These are phyloP conservation scores for Dalbergia cultrata DNA, from an alignment of 306 rosid genomes.

Conservation along the genomic window DNA sequence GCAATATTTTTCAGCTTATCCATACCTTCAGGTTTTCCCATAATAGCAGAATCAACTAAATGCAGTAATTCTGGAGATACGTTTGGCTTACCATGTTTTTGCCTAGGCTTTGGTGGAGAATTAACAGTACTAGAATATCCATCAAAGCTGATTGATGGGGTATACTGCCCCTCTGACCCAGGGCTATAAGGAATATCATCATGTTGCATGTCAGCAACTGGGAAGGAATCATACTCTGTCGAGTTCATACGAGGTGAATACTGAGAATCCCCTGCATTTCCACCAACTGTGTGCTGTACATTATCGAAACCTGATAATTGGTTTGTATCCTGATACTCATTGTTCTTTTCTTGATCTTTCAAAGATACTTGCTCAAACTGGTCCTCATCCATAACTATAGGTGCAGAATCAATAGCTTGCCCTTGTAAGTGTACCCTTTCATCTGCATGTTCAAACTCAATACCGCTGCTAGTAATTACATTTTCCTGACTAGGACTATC, in stretches of 20 bases:
- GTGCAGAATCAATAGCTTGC: constrained; percentile 53
- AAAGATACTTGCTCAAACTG: constrained; percentile 92
- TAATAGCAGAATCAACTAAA: constrained; percentile 97
- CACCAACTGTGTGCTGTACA: constrained; percentile 58
- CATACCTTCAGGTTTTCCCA: constrained; percentile 96
- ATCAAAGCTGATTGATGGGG: constrained; percentile 71
- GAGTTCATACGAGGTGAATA: constrained; percentile 48
- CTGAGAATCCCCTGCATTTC: constrained; percentile 67
- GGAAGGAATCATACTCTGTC: constrained; percentile 61
- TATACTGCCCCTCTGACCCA: constrained; percentile 63
- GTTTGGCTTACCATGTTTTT: constrained; percentile 79
- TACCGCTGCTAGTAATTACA: constrained; percentile 44
- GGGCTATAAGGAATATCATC: constrained; percentile 60
- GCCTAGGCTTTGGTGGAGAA: constrained; percentile 75
- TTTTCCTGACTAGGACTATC: constrained; percentile 55
- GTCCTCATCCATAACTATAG: constrained; percentile 66
- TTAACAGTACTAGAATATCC: constrained; percentile 65
- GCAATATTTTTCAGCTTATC: constrained; percentile 91
- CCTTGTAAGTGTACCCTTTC: constrained; percentile 49
- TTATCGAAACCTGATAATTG: constrained; percentile 66
- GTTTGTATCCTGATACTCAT: constrained; percentile 57
- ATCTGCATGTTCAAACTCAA: constrained; percentile 49
- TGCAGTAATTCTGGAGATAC: constrained; percentile 97
- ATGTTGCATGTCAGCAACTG: constrained; percentile 56
- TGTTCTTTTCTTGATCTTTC: constrained; percentile 78